Evolutionary conservation across 305 asterid genomes (phyloP).

Genomic region (Fraxinus ornus): DNA sequence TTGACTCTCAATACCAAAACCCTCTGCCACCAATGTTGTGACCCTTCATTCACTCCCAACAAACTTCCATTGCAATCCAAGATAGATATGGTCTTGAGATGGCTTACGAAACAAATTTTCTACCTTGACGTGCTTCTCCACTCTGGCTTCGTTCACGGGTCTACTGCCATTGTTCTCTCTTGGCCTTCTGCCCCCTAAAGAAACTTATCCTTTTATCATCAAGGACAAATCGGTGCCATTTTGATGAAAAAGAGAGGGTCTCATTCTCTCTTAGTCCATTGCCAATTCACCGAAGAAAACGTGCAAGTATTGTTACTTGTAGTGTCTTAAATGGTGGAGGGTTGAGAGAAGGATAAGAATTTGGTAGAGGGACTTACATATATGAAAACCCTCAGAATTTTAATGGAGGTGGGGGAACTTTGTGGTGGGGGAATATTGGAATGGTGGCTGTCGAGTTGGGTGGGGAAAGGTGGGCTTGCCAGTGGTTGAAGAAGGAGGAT

Average conservation of each 20-base stretch:
- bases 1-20: neutral
- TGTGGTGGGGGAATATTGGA: neutral
- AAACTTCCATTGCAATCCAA: neutral
- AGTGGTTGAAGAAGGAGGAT: neutral
- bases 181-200: neutral
- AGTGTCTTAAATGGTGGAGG: neutral
- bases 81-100: neutral
- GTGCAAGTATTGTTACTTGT: neutral
- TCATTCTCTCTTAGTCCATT: neutral
- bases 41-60: neutral
- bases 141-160: neutral
- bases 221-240: neutral
- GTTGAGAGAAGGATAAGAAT: neutral
- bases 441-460: neutral
- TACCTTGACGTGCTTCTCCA: neutral
- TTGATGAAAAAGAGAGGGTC: neutral
- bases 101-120: neutral
- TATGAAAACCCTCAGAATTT: neutral
- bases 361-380: neutral
- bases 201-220: neutral
- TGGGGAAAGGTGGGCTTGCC: neutral
- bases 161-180: neutral
- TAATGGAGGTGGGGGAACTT: neutral
- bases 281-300: neutral
- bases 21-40: neutral